phyloP scores from a whole-genome alignment of 2,329 filamentous ascomycete genomes.

The Fusarium sp. region DNA sequence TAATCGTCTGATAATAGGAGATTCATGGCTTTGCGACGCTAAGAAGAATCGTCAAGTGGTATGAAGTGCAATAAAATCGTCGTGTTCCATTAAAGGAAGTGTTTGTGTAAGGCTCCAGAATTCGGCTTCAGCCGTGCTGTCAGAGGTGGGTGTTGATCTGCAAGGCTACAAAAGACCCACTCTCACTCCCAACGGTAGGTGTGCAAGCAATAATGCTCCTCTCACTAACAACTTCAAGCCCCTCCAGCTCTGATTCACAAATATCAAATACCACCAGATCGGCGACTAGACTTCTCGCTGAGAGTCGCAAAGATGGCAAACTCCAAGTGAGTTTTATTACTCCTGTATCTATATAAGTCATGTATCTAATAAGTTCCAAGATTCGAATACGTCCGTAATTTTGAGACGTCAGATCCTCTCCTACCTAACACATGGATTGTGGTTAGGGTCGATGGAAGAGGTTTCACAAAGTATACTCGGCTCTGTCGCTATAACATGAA shows the following conservation, averaged over 20 bases:
- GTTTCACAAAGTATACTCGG: slow-evolving; percentile 85
- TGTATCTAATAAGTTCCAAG: slow-evolving; percentile 58
- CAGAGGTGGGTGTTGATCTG: slow-evolving; percentile 41
- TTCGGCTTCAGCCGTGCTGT: slow-evolving; percentile 42
- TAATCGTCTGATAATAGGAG: slow-evolving; percentile 72
- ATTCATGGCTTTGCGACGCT: slow-evolving; percentile 61
- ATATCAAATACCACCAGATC: slow-evolving; percentile 26
- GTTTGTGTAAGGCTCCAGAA: slow-evolving; percentile 40
- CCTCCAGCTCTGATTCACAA: slow-evolving; percentile 36
- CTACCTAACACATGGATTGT: slow-evolving; percentile 96
- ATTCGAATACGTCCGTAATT: slow-evolving; percentile 92
- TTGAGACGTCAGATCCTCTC: slow-evolving; percentile 84
- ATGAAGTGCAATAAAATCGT: slow-evolving; percentile 19
- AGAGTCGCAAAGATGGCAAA: slow-evolving; percentile 62
- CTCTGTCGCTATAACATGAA: not conserved
- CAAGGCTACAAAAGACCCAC: slow-evolving; percentile 51
- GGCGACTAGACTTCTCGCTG: not conserved
- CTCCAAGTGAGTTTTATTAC: slow-evolving; percentile 61
- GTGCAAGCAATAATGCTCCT: slow-evolving; percentile 31
- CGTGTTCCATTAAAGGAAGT: slow-evolving; percentile 39
- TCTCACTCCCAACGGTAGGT: slow-evolving; percentile 13
- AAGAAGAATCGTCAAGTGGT: slow-evolving; percentile 2
- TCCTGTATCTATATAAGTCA: not conserved
- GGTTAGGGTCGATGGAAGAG: slow-evolving; percentile 90
- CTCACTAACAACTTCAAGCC: slow-evolving; percentile 48